phyloP scores from a whole-genome alignment of 2,329 filamentous ascomycete genomes.

The Dactylonectria macrodidyma region DNA sequence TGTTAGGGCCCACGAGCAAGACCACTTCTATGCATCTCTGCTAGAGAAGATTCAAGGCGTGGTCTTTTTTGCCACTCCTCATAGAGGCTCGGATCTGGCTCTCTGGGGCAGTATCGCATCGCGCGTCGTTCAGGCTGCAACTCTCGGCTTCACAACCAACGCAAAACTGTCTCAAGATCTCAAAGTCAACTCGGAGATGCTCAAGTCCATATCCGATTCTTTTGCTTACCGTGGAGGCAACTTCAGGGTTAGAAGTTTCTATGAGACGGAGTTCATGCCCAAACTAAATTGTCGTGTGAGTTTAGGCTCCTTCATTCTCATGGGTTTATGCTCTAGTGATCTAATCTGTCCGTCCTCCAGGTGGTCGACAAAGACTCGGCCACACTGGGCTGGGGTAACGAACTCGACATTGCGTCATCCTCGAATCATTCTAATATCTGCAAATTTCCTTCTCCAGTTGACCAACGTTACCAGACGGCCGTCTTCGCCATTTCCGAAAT shows the following conservation, averaged over 20 bases:
- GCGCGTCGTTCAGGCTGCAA: background rate
- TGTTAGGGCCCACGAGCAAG: conserved; percentile 3
- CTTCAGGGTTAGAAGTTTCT: conserved; percentile 12
- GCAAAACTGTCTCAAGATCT: conserved; percentile 3
- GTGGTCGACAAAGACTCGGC: conserved; percentile 12
- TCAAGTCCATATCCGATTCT: background rate
- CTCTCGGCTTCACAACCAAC: background rate
- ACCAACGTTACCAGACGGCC: conserved; percentile 1
- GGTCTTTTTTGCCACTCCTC: conserved; percentile 8
- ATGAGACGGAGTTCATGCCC: conserved; percentile 9
- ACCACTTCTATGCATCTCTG: background rate
- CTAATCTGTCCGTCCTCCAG: background rate
- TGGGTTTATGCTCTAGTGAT: background rate
- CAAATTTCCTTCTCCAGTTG: background rate
- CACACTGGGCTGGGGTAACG: conserved; percentile 5
- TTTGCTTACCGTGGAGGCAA: background rate
- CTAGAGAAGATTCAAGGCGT: conserved; percentile 7
- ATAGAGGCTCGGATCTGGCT: conserved; percentile 8
- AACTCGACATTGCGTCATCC: background rate
- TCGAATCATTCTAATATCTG: conserved; percentile 5
- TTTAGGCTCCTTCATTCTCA: background rate
- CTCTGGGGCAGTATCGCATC: background rate
- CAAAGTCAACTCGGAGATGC: background rate
- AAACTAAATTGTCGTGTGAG: background rate
- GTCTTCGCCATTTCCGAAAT: background rate